A percentile compares a stretch with the other conserved stretches of the same genome.
Evolutionary conservation across 352 stramenopile genomes (phyloP).

Genomic region (Pythium monospermum): DNA sequence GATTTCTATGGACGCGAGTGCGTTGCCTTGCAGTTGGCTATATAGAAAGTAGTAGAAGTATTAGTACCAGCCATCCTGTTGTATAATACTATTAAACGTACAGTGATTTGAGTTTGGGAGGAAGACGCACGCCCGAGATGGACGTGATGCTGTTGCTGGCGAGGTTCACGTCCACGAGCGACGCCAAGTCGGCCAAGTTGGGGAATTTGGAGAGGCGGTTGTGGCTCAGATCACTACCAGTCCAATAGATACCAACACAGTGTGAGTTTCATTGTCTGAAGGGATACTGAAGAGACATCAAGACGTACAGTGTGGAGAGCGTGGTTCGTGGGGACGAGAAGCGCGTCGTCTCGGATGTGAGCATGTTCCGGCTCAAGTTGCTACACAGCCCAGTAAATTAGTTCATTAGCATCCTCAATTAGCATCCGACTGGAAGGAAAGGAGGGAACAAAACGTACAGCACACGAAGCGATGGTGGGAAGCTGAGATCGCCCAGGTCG

Average conservation of each 20-base stretch:
- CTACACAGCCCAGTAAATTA: background rate
- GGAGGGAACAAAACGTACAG: slow-evolving; percentile 22
- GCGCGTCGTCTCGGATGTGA: slow-evolving; percentile 39
- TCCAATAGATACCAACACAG: background rate
- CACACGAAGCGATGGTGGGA: slow-evolving; percentile 30
- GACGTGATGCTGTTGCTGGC: slow-evolving; percentile 46
- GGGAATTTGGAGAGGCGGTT: slow-evolving; percentile 53
- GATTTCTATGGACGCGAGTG: slow-evolving; percentile 8
- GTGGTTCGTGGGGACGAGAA: slow-evolving; percentile 40
- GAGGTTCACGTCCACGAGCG: slow-evolving; percentile 58
- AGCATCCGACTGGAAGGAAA: background rate
- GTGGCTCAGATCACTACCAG: slow-evolving; percentile 45
- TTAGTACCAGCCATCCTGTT: background rate
- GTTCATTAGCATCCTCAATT: background rate
- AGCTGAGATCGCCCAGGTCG: slow-evolving; percentile 21
- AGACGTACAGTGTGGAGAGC: slow-evolving; percentile 41
- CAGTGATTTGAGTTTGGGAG: slow-evolving; percentile 26
- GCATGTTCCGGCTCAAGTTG: slow-evolving; percentile 48
- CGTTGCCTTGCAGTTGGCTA: slow-evolving; percentile 11
- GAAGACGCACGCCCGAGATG: slow-evolving; percentile 43
- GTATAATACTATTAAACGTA: slow-evolving; percentile 7
- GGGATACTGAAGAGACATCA: too few species aligned
- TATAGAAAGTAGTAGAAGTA: background rate
- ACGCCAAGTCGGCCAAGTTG: slow-evolving; percentile 35
- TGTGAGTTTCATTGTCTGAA: background rate